Evolutionary conservation across 306 rosid species (phyloP).

Genomic region (barrel medic (Medicago truncatula)): DNA sequence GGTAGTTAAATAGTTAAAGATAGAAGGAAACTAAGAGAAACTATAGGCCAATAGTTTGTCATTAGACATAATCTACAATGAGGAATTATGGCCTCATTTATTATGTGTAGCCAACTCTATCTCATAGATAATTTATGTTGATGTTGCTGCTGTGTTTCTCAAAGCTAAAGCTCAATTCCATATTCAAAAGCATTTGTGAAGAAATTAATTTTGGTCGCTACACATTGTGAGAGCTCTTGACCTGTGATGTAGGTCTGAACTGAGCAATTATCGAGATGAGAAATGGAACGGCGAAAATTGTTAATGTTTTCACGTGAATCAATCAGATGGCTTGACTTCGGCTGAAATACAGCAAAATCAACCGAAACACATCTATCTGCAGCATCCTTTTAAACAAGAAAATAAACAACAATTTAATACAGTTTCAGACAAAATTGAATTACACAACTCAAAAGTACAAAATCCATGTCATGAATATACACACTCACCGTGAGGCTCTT

Average conservation of each 20-base stretch:
- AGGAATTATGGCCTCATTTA: background rate
- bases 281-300: constrained; percentile 57
- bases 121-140: background rate
- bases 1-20: background rate
- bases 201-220: constrained; percentile 27
- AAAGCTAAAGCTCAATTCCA: constrained; percentile 32
- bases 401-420: background rate
- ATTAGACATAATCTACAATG: background rate
- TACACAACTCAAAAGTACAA: background rate
- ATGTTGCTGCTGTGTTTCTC: background rate
- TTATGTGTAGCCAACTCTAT: background rate
- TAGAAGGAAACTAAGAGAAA: background rate
- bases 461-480: constrained; percentile 13
- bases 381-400: constrained; percentile 56
- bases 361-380: constrained; percentile 73
- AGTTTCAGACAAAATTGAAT: constrained; percentile 19
- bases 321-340: constrained; percentile 63
- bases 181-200: constrained; percentile 17
- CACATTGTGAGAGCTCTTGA: constrained; percentile 36
- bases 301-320: constrained; percentile 54
- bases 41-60: constrained; percentile 10
- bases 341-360: constrained; percentile 73
- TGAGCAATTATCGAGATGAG: constrained; percentile 75
- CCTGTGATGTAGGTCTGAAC: constrained; percentile 70
- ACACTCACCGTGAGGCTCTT: constrained; percentile 62